Evolutionary conservation across 108 stramenopile species (phyloP), one percentile per base, ranked within the genome.

Genomic region (Nitzschia inconspicua): DNA sequence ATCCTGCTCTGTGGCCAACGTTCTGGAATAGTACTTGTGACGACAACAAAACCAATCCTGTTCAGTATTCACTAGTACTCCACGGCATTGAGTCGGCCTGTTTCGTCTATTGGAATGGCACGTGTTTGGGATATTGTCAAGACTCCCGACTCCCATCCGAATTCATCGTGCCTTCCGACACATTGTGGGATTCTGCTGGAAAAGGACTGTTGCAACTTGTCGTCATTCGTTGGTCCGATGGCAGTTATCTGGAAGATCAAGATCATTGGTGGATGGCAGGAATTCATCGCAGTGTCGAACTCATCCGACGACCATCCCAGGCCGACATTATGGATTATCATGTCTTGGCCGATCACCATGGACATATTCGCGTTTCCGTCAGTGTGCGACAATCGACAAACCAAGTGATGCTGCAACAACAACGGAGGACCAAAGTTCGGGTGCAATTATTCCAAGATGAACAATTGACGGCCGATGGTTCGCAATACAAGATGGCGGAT

Each of bases 251-350:
- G 3, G 95, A 96, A 73, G 93, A 96, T 60, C 95, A 96, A 71
- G 95, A 98, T 77, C 96, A 97, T 63, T 98, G 97, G 97, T 95
- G 95, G 77, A 85, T 97, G 79, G 91, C 82, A 34, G 98, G 98
- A 5, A 67, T 97, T 2, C 86, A 95, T 64, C 87, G 98, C 19
- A 84, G 83, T 20, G 92, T 98, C 0, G 95, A 91, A 63, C 27
- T 98, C 54, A 73, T 85, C 42, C 77, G 83, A 39, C 75, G 70
- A 14, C 78, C 74, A 14, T 50, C 25, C 1, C 68, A 55, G 27
- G 79, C 80, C 2, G 64, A 69, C 42, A 73, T 97, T 28, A 51
- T 76, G 37, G 93, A 97, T 65, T 91, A 87, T 60, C 69, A 64
- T 24, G 85, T 85, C 19, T 63, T 77, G 41, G 85, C 80, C 3